Conservation (phyloP, 352 stramenopile species). For the Phytophthora fragariaefolia region DNA sequence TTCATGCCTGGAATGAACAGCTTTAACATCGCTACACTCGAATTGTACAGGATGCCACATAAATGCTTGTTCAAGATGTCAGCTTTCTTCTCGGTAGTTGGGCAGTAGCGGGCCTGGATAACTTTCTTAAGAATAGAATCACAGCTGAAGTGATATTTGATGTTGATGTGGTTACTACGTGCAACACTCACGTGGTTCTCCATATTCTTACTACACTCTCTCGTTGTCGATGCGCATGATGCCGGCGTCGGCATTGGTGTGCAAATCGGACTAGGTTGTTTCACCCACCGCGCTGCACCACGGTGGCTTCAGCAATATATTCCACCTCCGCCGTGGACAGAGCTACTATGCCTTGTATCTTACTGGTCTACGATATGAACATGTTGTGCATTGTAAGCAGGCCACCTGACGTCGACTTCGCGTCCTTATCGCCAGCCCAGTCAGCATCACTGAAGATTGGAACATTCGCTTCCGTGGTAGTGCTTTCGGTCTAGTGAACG, state of each 20-base stretch:
- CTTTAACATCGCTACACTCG: not conserved
- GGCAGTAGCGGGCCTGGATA: not conserved
- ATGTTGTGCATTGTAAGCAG: slow-evolving; percentile 12
- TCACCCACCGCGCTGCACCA: slow-evolving; percentile 11
- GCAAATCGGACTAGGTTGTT: not conserved
- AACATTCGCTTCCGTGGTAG: not conserved
- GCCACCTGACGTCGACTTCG: slow-evolving; percentile 13
- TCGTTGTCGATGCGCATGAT: slow-evolving; percentile 15
- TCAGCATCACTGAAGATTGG: slow-evolving; percentile 14
- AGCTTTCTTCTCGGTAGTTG: slow-evolving; percentile 4
- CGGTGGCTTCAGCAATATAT: slow-evolving; percentile 9
- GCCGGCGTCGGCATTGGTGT: not conserved
- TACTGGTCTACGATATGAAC: slow-evolving; percentile 7
- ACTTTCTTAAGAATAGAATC: slow-evolving; percentile 1
- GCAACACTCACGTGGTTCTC: slow-evolving; percentile 4
- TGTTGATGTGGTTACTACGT: slow-evolving; percentile 24
- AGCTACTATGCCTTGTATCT: slow-evolving; percentile 16
- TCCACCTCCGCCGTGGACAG: slow-evolving; percentile 14
- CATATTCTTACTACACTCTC: slow-evolving; percentile 17
- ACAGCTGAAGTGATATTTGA: slow-evolving; percentile 25
- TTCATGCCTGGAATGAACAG: not conserved
- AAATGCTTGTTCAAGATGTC: slow-evolving; percentile 8
- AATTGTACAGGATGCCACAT: not conserved
- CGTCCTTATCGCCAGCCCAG: slow-evolving; percentile 8
- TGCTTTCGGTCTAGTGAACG: not conserved